Evolutionary conservation across 75 land plant species (phyloP).

Genomic region (Pinus tabuliformis): DNA sequence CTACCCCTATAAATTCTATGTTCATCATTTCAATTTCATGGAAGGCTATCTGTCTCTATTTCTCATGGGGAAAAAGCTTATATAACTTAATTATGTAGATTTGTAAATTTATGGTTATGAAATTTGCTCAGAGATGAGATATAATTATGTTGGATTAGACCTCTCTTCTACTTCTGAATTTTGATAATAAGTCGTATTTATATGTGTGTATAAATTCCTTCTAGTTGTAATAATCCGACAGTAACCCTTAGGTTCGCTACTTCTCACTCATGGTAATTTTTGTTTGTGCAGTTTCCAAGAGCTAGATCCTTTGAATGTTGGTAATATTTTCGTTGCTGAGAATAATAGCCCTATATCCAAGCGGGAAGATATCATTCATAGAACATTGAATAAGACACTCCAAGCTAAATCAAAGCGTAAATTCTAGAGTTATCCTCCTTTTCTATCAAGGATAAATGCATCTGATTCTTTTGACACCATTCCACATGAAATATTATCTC

Average conservation of each 20-base stretch:
- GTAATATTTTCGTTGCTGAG: constrained; percentile 89
- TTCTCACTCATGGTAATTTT: not conserved
- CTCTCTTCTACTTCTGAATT: not conserved
- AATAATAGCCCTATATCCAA: constrained; percentile 62
- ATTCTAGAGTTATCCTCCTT: constrained; percentile 63
- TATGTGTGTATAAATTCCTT: not conserved
- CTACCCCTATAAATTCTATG: not conserved
- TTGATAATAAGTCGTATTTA: not conserved
- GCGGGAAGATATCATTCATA: constrained; percentile 86
- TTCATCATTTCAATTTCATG: not conserved
- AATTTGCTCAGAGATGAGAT: not conserved
- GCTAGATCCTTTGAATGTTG: constrained; percentile 83
- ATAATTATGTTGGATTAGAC: not conserved
- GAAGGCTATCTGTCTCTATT: not conserved
- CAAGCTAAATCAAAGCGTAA: constrained; percentile 28
- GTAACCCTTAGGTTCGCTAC: not conserved
- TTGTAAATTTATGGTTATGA: not conserved
- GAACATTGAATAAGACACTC: constrained; percentile 55
- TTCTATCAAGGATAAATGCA: constrained; percentile 58
- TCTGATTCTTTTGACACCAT: constrained; percentile 34
- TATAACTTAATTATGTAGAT: not conserved
- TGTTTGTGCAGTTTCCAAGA: not conserved
- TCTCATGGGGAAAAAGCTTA: no score
- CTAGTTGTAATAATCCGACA: not conserved
- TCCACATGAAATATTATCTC: constrained; percentile 35